Percentiles rank a stretch among this genome's conserved stretches.
Conservation (phyloP, 441 rosid species). For the Gossypium schwendimanii region DNA sequence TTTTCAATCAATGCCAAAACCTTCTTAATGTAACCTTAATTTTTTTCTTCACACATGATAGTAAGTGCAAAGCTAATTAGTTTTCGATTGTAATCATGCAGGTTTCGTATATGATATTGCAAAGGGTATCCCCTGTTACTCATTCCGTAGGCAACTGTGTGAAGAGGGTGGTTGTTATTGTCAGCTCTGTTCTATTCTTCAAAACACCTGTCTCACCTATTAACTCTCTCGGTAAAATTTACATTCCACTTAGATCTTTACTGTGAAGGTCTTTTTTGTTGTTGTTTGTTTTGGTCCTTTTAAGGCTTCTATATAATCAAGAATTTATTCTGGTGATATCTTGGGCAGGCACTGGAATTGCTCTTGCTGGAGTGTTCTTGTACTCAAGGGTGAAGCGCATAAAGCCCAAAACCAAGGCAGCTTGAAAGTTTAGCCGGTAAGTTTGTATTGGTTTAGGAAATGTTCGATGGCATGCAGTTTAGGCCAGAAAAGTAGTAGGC, state of each 20-base stretch:
- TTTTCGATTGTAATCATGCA: constrained; percentile 20
- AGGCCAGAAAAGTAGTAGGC: not conserved
- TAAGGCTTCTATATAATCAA: not conserved
- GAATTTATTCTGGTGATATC: not conserved
- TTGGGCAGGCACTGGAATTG: constrained; percentile 79
- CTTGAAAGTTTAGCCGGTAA: constrained; percentile 31
- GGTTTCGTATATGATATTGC: constrained; percentile 94
- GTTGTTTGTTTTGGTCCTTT: not conserved
- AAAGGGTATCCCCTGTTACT: constrained; percentile 95
- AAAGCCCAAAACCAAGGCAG: constrained; percentile 76
- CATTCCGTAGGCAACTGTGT: constrained; percentile 99
- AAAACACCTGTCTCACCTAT: constrained; percentile 71
- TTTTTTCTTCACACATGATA: not conserved
- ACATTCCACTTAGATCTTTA: not conserved
- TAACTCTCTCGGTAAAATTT: constrained; percentile 65
- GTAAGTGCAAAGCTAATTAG: not conserved
- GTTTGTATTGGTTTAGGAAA: constrained; percentile 11
- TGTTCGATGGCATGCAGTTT: not conserved
- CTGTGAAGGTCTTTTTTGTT: not conserved
- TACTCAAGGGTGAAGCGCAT: constrained; percentile 93
- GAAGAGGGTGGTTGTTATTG: constrained; percentile 96
- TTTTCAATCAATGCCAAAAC: not conserved
- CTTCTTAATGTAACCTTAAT: not conserved
- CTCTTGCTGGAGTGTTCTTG: constrained; percentile 85
- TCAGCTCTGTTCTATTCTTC: constrained; percentile 93